phyloP scores from a whole-genome alignment of 2,329 filamentous ascomycete species.

The Colletotrichum costaricense region DNA sequence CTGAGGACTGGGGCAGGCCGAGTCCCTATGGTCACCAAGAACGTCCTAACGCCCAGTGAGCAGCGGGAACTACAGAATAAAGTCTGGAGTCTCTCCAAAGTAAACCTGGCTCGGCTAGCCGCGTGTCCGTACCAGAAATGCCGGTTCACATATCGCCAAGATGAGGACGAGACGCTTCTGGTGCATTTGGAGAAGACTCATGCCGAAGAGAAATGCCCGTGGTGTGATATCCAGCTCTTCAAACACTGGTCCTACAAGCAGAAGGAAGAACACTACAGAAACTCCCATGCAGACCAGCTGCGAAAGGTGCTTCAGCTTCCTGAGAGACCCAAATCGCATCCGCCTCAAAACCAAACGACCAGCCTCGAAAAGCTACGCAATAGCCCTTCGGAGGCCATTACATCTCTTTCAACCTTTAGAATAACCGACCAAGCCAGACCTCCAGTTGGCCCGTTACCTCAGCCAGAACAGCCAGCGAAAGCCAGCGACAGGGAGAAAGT shows the following conservation, averaged over 20 bases:
- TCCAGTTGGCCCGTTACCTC: slow-evolving; percentile 17
- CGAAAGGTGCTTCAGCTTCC: slow-evolving; percentile 1
- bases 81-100: slow-evolving; percentile 46
- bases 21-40: slow-evolving; percentile 50
- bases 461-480: slow-evolving; percentile 21
- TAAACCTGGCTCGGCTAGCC: slow-evolving; percentile 47
- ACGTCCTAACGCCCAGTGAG: slow-evolving; percentile 54
- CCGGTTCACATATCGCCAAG: slow-evolving; percentile 44
- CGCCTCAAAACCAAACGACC: neutral
- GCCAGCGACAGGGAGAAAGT: slow-evolving; percentile 32
- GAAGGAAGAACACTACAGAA: slow-evolving; percentile 43
- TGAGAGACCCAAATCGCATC: neutral
- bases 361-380: neutral
- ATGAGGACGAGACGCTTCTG: slow-evolving; percentile 44
- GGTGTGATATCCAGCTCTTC: slow-evolving; percentile 48
- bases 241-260: slow-evolving; percentile 43
- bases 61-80: slow-evolving; percentile 49
- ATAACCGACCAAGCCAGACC: slow-evolving; percentile 19
- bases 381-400: neutral
- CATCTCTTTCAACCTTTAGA: neutral
- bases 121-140: slow-evolving; percentile 54
- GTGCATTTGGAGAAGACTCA: slow-evolving; percentile 51
- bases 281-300: slow-evolving; percentile 43
- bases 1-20: slow-evolving; percentile 46
- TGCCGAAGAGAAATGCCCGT: slow-evolving; percentile 46